Percentiles rank a stretch among this genome's conserved stretches.
phyloP scores from a whole-genome alignment of 805 yeast species.

The Clavispora santaluciae region DNA sequence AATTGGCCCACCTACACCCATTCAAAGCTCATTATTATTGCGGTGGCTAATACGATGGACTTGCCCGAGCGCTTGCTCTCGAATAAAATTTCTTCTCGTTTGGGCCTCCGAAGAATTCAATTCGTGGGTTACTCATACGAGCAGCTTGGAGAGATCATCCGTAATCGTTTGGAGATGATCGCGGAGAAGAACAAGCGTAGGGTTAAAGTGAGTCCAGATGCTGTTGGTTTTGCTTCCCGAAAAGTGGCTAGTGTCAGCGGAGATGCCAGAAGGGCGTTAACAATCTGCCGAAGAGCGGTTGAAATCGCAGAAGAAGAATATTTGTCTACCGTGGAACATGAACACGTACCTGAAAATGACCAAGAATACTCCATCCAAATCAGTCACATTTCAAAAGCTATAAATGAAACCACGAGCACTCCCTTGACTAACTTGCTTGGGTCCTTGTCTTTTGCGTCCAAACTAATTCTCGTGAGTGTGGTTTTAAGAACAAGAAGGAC shows the following conservation, averaged over 20 bases:
- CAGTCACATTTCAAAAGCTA: constrained; percentile 72
- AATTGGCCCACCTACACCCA: constrained; percentile 90
- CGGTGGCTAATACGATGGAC: constrained; percentile 97
- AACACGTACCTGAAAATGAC: constrained; percentile 21
- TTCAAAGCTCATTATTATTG: constrained; percentile 80
- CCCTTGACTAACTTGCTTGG: constrained; percentile 60
- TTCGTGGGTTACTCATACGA: constrained; percentile 84
- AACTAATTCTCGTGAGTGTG: constrained; percentile 66
- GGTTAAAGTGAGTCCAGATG: constrained; percentile 55
- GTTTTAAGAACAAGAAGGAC: constrained; percentile 59
- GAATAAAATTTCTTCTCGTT: constrained; percentile 84
- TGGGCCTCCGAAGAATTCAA: constrained; percentile 82
- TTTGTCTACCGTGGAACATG: constrained; percentile 22
- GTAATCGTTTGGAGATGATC: constrained; percentile 54
- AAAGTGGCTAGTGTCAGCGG: constrained; percentile 96
- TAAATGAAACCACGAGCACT: constrained; percentile 70
- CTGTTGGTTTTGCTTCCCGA: constrained; percentile 86
- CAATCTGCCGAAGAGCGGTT: constrained; percentile 82
- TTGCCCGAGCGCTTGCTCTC: constrained; percentile 84
- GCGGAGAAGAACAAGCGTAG: constrained; percentile 35
- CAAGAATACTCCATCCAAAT: constrained; percentile 58
- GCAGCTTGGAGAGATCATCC: constrained; percentile 72
- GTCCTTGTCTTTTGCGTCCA: constrained; percentile 62
- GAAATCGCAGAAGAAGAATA: constrained; percentile 75
- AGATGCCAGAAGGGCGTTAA: constrained; percentile 90